phyloP scores from a whole-genome alignment of 768 basidiomycete genomes.

The Xerocomellus amylosporus region DNA sequence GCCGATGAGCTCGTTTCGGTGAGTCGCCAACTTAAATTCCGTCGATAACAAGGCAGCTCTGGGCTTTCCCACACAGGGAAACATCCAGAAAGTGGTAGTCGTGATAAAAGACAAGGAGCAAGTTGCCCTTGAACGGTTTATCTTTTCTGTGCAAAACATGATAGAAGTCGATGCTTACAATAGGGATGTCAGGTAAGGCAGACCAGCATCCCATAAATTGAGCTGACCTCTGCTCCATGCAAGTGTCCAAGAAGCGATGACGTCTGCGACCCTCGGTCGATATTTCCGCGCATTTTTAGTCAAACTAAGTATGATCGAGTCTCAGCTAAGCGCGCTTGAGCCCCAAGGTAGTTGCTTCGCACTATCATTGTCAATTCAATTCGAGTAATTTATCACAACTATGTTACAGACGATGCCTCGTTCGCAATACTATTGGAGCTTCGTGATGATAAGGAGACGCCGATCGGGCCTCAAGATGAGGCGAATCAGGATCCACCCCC shows the following conservation, averaged over 20 bases:
- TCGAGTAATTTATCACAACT: not conserved
- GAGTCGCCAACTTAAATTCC: constrained; percentile 12
- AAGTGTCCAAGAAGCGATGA: constrained; percentile 73
- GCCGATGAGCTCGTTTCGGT: constrained; percentile 73
- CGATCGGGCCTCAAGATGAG: constrained; percentile 44
- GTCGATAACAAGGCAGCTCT: not conserved
- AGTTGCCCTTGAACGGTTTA: constrained; percentile 81
- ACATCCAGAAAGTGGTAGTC: constrained; percentile 74
- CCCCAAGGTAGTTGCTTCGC: constrained; percentile 43
- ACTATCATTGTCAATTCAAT: too few species aligned
- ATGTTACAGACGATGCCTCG: constrained; percentile 57
- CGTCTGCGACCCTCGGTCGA: constrained; percentile 57
- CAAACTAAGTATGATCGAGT: constrained; percentile 76
- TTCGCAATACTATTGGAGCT: constrained; percentile 85
- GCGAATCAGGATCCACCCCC: constrained; percentile 60
- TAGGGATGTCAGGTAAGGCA: constrained; percentile 60
- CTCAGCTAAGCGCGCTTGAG: constrained; percentile 60
- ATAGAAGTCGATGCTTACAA: constrained; percentile 66
- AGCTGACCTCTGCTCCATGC: constrained; percentile 1
- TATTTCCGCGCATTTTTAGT: constrained; percentile 82
- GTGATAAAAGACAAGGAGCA: constrained; percentile 83
- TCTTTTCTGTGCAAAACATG: constrained; percentile 85
- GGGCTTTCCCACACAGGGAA: constrained; percentile 49
- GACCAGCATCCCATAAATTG: not conserved
- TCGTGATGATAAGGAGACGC: constrained; percentile 59